Base-by-base conservation (phyloP, 805 yeast species). In the Saturnispora galanensis region DNA sequence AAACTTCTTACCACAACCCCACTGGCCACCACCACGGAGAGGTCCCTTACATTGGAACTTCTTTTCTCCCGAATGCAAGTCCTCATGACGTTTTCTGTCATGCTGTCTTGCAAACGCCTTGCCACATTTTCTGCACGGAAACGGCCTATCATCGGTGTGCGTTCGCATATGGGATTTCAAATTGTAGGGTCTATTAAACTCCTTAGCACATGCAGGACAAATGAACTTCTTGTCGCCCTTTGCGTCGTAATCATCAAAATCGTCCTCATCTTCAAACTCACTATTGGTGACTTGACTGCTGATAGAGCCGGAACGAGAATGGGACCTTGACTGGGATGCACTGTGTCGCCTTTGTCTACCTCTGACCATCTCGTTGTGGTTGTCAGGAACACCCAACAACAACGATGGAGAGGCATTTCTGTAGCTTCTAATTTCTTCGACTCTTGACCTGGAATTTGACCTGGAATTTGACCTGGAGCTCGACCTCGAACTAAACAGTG, bases 161-260 rank as follows among this genome's bases (percentile, higher is more conserved):
- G 97, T 90, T 47, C 96, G 69, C 57, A 84, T 67, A 64, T 90
- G 98, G 0, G 96, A 85, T 53, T 90, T 86, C 52, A 90, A 68
- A 58, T 93, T 93, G 62, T 93, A 93, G 13, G 69, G 73, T 38
- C 56, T 52, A 35, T 51, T 63, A 44, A 71, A 77, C 50, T 70
- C 77, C 48, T 73, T 84, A 39, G 71, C 65, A 50, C 68, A 77
- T 28, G 66, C 58, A 35, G 66, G 65, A 37, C 66, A 68, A 18
- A 67, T 73, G 34, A 62, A 65, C 31, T 65, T 64, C 5, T 45
- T 41, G 11, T 65, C 73, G 33, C 64, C 67, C 33, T 67, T 73
- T 28, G 62, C 64, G 12, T 65, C 72, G 35, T 66, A 48, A 13
- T 69, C 65, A 52, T 68, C 72, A 41, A 69, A 66, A 31, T 68